Base-by-base conservation (phyloP, 805 yeast genomes). In the Candida quercuum region DNA sequence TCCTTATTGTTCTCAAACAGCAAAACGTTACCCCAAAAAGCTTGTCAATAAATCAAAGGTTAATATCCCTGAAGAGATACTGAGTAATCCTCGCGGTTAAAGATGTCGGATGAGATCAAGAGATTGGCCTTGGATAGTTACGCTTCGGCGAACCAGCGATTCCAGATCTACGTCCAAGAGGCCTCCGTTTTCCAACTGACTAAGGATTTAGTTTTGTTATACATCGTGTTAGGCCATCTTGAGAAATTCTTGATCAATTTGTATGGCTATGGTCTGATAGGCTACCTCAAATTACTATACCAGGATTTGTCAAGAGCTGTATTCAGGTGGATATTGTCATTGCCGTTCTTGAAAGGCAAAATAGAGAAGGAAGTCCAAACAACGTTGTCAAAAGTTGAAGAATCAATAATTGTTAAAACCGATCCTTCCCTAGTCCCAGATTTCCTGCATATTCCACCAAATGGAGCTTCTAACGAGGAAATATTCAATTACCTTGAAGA, bases 281-380 rank as follows among this genome's bases (percentile, higher is more conserved):
- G 64, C n/a, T 59, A 62, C 32, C 33, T 41, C 16, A 28, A 34
- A 16, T 16, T 48, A 1, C 15, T 33, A 7, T 27, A 29, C 34
- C 26, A 25, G 16, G 10, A 14, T 2, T 5, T 37, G 8, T 32
- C 58, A 13, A 61, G 54, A 25, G 20, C 28, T 0, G 9, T 61
- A 0, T 67, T 71, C 46, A 37, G 43, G 6, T 31, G 57, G 22
- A 22, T 75, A 4, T 48, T 74, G 18, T 39, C 57, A 0, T 59
- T 81, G 6, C 88, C 89, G 3, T 63, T 72, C 1, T 43, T 86
- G 18, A 73, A 66, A 38, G 43, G 53, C 1, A 74, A 73, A 48
- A 81, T 91, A 6, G 78, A 81, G 27, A 51, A 58, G 19, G 89
- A 89, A 52, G 69, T 89, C 2, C 40, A 41, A 5, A 65, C 63